Percentiles rank a stretch among this genome's conserved stretches.
Conservation (phyloP, 192 early-diverging fungal species). For the Powellomyces hirtus region DNA sequence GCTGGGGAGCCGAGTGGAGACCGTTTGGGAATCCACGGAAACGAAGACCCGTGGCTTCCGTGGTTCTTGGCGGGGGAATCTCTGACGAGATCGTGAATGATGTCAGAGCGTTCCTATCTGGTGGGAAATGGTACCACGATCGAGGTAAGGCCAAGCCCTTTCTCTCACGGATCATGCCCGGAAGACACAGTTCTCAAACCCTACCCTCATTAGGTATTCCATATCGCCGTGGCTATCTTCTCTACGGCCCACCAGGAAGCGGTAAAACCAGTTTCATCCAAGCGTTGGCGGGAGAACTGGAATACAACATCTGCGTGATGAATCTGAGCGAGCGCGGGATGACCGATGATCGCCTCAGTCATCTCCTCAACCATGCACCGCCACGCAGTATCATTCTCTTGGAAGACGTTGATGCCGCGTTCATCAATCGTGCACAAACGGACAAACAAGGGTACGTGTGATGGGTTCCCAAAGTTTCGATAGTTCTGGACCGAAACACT, state of each 20-base stretch:
- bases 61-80: constrained; percentile 43
- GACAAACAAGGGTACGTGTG: constrained; percentile 62
- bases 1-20: constrained; percentile 94
- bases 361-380: constrained; percentile 48
- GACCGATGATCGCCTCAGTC: constrained; percentile 63
- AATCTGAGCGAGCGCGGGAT: constrained; percentile 66
- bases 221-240: constrained; percentile 64
- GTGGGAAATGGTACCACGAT: constrained; percentile 52
- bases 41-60: constrained; percentile 58
- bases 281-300: constrained; percentile 72
- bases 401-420: constrained; percentile 78
- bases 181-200: no score
- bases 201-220: constrained; percentile 61
- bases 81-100: constrained; percentile 36
- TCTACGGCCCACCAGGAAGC: constrained; percentile 72
- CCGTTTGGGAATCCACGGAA: constrained; percentile 90
- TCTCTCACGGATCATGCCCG: no score
- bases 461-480: neutral
- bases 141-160: constrained; percentile 49
- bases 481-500: neutral
- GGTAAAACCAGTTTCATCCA: constrained; percentile 72
- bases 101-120: constrained; percentile 42
- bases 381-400: constrained; percentile 64
- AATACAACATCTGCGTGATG: constrained; percentile 74
- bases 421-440: constrained; percentile 59